phyloP scores from a whole-genome alignment of 768 basidiomycete species.

The Roridomyces roridus region DNA sequence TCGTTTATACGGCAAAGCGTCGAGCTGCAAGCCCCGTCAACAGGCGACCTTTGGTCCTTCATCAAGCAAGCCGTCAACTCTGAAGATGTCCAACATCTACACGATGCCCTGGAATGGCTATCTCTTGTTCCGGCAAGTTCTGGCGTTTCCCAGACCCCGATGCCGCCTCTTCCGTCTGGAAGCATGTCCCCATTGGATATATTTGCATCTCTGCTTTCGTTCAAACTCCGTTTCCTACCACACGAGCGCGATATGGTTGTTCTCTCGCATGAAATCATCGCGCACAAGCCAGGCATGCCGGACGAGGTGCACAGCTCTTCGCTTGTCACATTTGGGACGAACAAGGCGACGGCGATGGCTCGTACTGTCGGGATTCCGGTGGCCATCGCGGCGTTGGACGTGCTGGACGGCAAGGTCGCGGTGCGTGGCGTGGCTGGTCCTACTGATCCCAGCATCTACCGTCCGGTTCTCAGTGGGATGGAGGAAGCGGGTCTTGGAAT shows the following conservation, averaged over 20 bases:
- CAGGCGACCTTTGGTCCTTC: conserved; percentile 14
- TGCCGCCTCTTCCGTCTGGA: conserved; percentile 51
- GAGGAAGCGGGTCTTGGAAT: conserved; percentile 59
- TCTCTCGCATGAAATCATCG: conserved; percentile 82
- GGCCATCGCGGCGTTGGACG: conserved; percentile 76
- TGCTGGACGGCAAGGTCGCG: conserved; percentile 65
- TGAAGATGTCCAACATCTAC: conserved; percentile 32
- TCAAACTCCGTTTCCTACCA: conserved; percentile 70
- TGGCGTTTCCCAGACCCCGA: conserved; percentile 12
- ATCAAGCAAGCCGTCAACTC: conserved; percentile 4
- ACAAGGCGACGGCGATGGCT: conserved; percentile 82
- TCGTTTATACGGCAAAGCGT: conserved; percentile 38
- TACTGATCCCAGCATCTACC: conserved; percentile 62
- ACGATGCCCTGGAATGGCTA: conserved; percentile 60
- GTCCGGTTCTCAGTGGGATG: conserved; percentile 65
- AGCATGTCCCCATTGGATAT: conserved; percentile 69
- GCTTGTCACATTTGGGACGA: conserved; percentile 64
- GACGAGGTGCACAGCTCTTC: conserved; percentile 71
- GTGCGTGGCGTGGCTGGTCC: conserved; percentile 76
- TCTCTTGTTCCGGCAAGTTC: conserved; percentile 29
- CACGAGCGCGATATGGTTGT: conserved; percentile 88
- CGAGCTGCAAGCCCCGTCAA: conserved; percentile 23
- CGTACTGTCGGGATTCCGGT: conserved; percentile 88
- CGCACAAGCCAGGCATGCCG: conserved; percentile 32
- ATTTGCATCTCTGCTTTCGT: conserved; percentile 73